phyloP scores from a whole-genome alignment of 2,329 filamentous ascomycete genomes.

The Tetracladium maxilliforme region DNA sequence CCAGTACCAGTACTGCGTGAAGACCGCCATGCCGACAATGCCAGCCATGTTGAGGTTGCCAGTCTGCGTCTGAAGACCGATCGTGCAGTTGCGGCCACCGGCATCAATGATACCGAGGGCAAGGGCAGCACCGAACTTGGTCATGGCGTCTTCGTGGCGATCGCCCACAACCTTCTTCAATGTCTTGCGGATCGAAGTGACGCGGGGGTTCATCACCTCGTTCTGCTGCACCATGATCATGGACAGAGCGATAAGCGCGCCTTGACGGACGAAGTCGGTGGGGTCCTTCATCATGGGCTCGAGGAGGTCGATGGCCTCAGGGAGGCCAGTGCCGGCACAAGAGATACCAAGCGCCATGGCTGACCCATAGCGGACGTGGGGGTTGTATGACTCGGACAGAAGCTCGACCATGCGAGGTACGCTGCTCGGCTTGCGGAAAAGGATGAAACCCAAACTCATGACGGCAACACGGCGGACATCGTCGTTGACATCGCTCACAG shows the following conservation, averaged over 20 bases:
- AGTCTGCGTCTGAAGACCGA: slow-evolving; percentile 92
- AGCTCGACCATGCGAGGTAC: slow-evolving; percentile 98
- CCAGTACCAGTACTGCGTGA: slow-evolving; percentile 99
- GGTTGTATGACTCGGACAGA: slow-evolving; percentile 96
- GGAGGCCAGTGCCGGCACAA: slow-evolving; percentile 87
- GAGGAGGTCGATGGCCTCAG: slow-evolving; percentile 89
- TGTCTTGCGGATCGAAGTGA: slow-evolving; percentile 77
- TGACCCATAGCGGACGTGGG: slow-evolving; percentile 92
- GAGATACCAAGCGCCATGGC: slow-evolving; percentile 98
- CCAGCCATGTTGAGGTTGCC: slow-evolving; percentile 98
- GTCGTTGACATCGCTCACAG: slow-evolving; percentile 95
- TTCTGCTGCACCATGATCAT: slow-evolving; percentile 99
- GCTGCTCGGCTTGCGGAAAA: slow-evolving; percentile 94
- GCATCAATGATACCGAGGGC: slow-evolving; percentile 96
- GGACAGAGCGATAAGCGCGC: slow-evolving; percentile 80
- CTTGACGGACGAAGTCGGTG: slow-evolving; percentile 94
- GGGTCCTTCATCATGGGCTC: slow-evolving; percentile 99
- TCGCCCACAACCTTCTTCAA: slow-evolving; percentile 89
- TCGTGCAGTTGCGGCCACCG: slow-evolving; percentile 95
- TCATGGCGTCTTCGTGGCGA: slow-evolving; percentile 97
- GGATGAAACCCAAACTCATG: slow-evolving; percentile 94
- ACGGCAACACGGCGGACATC: slow-evolving; percentile 93
- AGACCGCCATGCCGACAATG: slow-evolving; percentile 94
- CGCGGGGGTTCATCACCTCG: slow-evolving; percentile 96
- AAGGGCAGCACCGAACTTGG: slow-evolving; percentile 90